Conservation (phyloP, 495 filamentous ascomycete species). For the Penicillium lagena region DNA sequence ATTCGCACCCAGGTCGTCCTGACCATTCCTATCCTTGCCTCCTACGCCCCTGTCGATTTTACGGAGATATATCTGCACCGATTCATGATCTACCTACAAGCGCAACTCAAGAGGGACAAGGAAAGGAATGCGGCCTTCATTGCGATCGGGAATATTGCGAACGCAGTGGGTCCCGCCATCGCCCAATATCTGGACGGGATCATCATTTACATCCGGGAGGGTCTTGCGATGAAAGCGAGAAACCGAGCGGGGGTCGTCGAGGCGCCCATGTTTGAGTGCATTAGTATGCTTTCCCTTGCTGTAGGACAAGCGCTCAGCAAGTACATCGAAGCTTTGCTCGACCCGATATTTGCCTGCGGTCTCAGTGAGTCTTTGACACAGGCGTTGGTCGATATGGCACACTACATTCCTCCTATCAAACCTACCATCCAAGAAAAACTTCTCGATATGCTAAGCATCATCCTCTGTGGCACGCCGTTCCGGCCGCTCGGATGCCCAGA, state of each 20-base stretch:
- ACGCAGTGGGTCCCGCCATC: conserved; percentile 87
- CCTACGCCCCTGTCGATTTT: conserved; percentile 85
- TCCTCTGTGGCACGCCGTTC: conserved; percentile 87
- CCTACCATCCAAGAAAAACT: conserved; percentile 87
- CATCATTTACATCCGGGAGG: conserved; percentile 84
- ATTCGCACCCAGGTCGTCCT: conserved; percentile 83
- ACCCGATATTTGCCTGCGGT: conserved; percentile 95
- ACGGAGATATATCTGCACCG: conserved; percentile 75
- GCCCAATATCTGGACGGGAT: conserved; percentile 93
- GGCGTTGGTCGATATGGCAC: conserved; percentile 94
- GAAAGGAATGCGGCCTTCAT: conserved; percentile 89
- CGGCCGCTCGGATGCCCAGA: conserved; percentile 84
- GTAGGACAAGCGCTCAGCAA: conserved; percentile 96
- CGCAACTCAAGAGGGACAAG: conserved; percentile 91
- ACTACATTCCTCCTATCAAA: conserved; percentile 94
- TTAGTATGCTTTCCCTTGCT: conserved; percentile 90
- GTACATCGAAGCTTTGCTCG: conserved; percentile 91
- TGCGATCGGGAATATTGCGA: conserved; percentile 93
- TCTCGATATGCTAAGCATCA: conserved; percentile 89
- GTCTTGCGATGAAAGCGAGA: conserved; percentile 74
- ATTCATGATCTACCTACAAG: conserved; percentile 94
- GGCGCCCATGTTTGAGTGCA: conserved; percentile 93
- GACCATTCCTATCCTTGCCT: conserved; percentile 87
- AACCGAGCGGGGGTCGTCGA: conserved; percentile 66
- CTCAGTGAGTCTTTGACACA: conserved; percentile 88